phyloP scores from a whole-genome alignment of 768 basidiomycete species.

The Leccinum longicurvipes region DNA sequence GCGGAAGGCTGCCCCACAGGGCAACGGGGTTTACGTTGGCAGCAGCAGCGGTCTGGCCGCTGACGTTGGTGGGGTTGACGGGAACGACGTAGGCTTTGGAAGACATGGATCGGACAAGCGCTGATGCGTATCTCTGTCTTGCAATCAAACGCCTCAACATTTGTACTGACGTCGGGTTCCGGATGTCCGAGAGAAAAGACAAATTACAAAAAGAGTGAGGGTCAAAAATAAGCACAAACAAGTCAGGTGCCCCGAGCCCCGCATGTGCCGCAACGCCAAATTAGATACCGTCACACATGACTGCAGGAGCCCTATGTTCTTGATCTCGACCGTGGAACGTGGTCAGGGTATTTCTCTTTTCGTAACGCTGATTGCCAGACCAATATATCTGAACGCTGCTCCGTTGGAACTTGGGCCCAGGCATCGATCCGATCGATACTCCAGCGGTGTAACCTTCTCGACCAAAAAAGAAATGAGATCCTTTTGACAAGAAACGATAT shows the following conservation, averaged over 20 bases:
- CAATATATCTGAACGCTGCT: too few relatives aligned
- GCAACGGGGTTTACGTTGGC: slow-evolving; percentile 42
- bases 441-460: too few relatives aligned
- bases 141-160: slow-evolving; percentile 14
- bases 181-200: slow-evolving; percentile 14
- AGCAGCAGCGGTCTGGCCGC: slow-evolving; percentile 27
- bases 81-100: slow-evolving; percentile 57
- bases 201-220: not conserved
- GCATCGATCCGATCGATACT: too few relatives aligned
- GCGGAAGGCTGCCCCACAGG: slow-evolving; percentile 53
- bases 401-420: too few relatives aligned
- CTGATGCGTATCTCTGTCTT: slow-evolving; percentile 20
- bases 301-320: not conserved
- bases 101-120: slow-evolving; percentile 43
- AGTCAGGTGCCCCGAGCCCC: not conserved
- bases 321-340: not conserved
- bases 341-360: too few relatives aligned
- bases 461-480: too few relatives aligned
- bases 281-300: too few relatives aligned
- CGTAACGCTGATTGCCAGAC: too few relatives aligned
- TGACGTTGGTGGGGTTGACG: slow-evolving; percentile 42
- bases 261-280: too few relatives aligned
- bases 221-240: not conserved
- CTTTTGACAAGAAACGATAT: too few relatives aligned
- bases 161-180: slow-evolving; percentile 24